Evolutionary conservation across 768 basidiomycete species (phyloP).

Genomic region (Tricholoma matsutake): DNA sequence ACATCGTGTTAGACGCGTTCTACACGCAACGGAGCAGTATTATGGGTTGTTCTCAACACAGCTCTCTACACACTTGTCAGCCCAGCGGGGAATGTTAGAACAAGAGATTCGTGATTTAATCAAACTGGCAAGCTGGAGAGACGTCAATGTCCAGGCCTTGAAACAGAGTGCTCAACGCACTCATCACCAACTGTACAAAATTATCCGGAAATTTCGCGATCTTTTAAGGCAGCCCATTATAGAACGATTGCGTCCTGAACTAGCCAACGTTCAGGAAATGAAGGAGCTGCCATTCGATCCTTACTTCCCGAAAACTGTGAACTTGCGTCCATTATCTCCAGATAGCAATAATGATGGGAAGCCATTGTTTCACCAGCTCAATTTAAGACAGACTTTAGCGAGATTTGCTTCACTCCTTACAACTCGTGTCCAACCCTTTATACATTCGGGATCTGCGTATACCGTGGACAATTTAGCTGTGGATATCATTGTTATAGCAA

Average conservation of each 20-base stretch:
- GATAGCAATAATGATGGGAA: constrained; percentile 6
- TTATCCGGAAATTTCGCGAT: constrained; percentile 89
- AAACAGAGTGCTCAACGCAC: constrained; percentile 88
- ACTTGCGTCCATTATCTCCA: constrained; percentile 8
- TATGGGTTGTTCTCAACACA: constrained; percentile 58
- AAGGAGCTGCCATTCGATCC: constrained; percentile 10
- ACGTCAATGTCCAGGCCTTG: constrained; percentile 91
- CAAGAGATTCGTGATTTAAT: constrained; percentile 81
- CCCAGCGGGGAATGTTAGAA: constrained; percentile 63
- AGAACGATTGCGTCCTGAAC: constrained; percentile 35
- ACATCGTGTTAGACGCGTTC: constrained; percentile 49
- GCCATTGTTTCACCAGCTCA: constrained; percentile 37
- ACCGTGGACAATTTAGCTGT: constrained; percentile 53
- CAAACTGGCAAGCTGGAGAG: constrained; percentile 98
- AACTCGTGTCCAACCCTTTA: constrained; percentile 38
- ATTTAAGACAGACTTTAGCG: constrained; percentile 48
- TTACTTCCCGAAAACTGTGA: neutral
- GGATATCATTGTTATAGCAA: constrained; percentile 62
- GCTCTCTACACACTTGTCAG: constrained; percentile 45
- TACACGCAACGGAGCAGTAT: constrained; percentile 58
- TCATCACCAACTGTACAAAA: constrained; percentile 88
- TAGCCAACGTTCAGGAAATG: constrained; percentile 36
- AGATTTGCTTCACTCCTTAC: constrained; percentile 47
- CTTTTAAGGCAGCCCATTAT: constrained; percentile 71
- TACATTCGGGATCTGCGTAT: constrained; percentile 37